These are phyloP conservation scores for Phytophthora capsici DNA, from an alignment of 352 stramenopile species.

Conservation along the genomic window DNA sequence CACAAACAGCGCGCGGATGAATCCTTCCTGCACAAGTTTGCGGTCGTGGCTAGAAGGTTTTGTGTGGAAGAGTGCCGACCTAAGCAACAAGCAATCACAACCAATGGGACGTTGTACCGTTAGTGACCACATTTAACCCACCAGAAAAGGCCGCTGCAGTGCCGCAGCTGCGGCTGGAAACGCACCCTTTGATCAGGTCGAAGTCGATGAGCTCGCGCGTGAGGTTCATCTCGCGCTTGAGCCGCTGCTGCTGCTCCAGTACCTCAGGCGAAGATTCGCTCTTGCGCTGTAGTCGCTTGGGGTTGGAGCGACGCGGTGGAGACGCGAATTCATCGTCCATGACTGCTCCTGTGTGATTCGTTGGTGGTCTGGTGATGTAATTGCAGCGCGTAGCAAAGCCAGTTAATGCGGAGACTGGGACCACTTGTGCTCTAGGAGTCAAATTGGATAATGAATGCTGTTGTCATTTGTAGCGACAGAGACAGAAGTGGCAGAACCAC, in stretches of 20 bases:
- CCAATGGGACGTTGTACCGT: neutral
- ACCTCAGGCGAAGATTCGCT: conserved; percentile 47
- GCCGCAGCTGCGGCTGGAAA: neutral
- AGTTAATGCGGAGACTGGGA: neutral
- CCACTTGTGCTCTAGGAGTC: conserved; percentile 28
- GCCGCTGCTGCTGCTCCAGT: conserved; percentile 43
- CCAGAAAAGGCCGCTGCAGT: neutral
- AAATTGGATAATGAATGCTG: conserved; percentile 41
- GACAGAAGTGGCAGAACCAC: conserved; percentile 12
- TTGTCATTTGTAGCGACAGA: conserved; percentile 20
- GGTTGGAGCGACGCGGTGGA: conserved; percentile 25
- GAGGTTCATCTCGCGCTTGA: conserved; percentile 69
- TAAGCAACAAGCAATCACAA: conserved; percentile 18
- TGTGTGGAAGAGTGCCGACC: conserved; percentile 86
- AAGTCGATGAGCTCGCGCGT: conserved; percentile 87
- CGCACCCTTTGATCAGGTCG: conserved; percentile 86
- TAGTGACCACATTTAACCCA: conserved; percentile 5
- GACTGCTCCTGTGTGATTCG: conserved; percentile 1
- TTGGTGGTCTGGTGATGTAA: neutral
- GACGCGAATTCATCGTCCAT: conserved; percentile 56
- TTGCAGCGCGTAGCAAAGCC: conserved; percentile 1
- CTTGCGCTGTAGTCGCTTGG: conserved; percentile 60
- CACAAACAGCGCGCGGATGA: conserved; percentile 71
- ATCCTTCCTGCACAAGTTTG: conserved; percentile 77
- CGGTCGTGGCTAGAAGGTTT: conserved; percentile 85